Base-by-base conservation (phyloP, 75 land plant genomes). In the Selaginella tamariscina region DNA sequence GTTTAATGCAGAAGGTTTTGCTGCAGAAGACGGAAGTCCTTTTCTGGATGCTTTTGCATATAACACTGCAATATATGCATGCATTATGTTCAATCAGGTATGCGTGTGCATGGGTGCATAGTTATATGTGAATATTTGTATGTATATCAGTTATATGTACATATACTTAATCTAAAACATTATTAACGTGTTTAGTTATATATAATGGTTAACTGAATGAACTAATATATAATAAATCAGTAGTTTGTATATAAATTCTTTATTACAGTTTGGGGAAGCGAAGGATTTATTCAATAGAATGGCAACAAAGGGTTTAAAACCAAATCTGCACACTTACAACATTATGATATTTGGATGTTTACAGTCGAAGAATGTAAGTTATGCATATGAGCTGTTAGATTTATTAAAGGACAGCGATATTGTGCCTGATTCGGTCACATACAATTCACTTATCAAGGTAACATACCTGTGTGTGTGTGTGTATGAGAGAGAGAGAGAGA, bases 61-160 rank as follows among this genome's bases (percentile, higher is more conserved):
- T 71, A 77, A 77, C 67, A 77, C 71, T 55, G 79, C 75, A 26
- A 77, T 77, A n/a, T 54, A 72, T 32, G 31, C 79, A 0, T 77
- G 79, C 33, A 74, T 56, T 30, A 56, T 49, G 31, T 60, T 64
- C 24, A 31, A 64, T 11, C 59, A 73, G 79, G 79, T 77, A 2
- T 29, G 49, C 49, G 15, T 15, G 49, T 39, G 11, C 49, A 5
- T 39, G 49, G 49, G 11, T 39, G 49, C 49, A 5, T 39, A 39
- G 5, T 39, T 39, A 15, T 39, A n/a, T n/a, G n/a, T n/a, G n/a
- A n/a, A 5, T 39, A 39, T 39, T 39, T 39, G 49, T 39, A n/a
- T n/a, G n/a, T n/a, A n/a, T n/a, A n/a, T n/a, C n/a, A n/a, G n/a
- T n/a, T n/a, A n/a, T n/a, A n/a, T n/a, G n/a, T n/a, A n/a, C n/a